These are phyloP conservation scores for Aureobasidium sp. DNA, from an alignment of 2,329 filamentous ascomycete genomes.

Conservation along the genomic window DNA sequence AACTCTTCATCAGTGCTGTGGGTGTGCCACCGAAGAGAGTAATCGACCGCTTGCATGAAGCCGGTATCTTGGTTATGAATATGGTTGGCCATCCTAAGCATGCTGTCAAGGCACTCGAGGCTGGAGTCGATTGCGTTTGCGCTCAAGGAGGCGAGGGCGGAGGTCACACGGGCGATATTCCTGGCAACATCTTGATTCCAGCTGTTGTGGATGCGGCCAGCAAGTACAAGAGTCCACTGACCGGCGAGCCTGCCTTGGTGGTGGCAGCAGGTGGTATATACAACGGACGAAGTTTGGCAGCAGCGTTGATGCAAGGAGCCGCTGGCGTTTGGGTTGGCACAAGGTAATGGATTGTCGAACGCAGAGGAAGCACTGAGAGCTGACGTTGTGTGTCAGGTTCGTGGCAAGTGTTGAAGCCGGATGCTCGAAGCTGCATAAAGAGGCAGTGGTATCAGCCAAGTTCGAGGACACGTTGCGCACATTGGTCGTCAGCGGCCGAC, in stretches of 20 bases:
- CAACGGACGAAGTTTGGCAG: slow-evolving; percentile 83
- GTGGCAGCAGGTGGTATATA: slow-evolving; percentile 91
- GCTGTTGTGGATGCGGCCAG: slow-evolving; percentile 86
- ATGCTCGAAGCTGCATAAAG: slow-evolving; percentile 84
- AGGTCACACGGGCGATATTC: slow-evolving; percentile 90
- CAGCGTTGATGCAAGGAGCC: slow-evolving; percentile 88
- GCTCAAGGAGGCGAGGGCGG: slow-evolving; percentile 95
- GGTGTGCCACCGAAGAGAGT: slow-evolving; percentile 82
- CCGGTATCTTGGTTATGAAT: slow-evolving; percentile 92
- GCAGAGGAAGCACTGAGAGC: background rate
- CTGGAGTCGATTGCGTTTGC: slow-evolving; percentile 91
- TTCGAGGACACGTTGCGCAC: slow-evolving; percentile 87
- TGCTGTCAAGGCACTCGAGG: slow-evolving; percentile 86
- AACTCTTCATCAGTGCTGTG: slow-evolving; percentile 87
- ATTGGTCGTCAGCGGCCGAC: slow-evolving; percentile 83
- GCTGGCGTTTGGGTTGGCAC: slow-evolving; percentile 95
- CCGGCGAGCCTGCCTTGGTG: slow-evolving; percentile 77
- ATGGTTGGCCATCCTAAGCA: slow-evolving; percentile 97
- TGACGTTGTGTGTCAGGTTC: slow-evolving; percentile 52
- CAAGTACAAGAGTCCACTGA: slow-evolving; percentile 75
- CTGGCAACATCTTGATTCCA: slow-evolving; percentile 88
- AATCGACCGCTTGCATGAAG: slow-evolving; percentile 80
- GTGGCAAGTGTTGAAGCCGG: slow-evolving; percentile 86
- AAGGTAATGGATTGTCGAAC: slow-evolving; percentile 43
- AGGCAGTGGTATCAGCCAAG: slow-evolving; percentile 80